A percentile compares a stretch with the other conserved stretches of the same genome.
phyloP scores from a whole-genome alignment of 2,329 filamentous ascomycete genomes.

The Phoma sp. region DNA sequence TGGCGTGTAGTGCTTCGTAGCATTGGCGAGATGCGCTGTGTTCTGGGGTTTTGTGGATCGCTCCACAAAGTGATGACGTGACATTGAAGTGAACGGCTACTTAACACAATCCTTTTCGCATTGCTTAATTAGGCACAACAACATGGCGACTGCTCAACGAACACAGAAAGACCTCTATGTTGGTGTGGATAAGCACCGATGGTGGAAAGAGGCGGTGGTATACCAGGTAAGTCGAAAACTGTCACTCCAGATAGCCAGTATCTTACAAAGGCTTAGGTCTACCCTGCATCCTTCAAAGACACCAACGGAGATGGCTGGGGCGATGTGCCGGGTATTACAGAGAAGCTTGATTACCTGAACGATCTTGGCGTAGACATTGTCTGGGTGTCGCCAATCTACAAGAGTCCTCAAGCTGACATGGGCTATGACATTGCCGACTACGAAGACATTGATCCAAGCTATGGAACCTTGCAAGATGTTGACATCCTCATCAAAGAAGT shows the following conservation, averaged over 20 bases:
- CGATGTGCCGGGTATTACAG: constrained; percentile 64
- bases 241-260: background rate
- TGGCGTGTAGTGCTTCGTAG: background rate
- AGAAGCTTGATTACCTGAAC: constrained; percentile 62
- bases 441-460: constrained; percentile 48
- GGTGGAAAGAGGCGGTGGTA: constrained; percentile 68
- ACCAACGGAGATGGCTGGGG: constrained; percentile 63
- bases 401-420: constrained; percentile 54
- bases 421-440: constrained; percentile 52
- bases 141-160: constrained; percentile 5
- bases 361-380: constrained; percentile 52
- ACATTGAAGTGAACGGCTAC: background rate
- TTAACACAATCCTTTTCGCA: constrained; percentile 1
- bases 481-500: constrained; percentile 47
- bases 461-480: constrained; percentile 49
- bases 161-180: constrained; percentile 35
- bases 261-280: constrained; percentile 50
- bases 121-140: background rate
- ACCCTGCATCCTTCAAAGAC: constrained; percentile 66
- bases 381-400: constrained; percentile 52
- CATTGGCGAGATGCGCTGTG: constrained; percentile 9
- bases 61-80: constrained; percentile 17
- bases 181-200: constrained; percentile 48
- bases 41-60: constrained; percentile 10
- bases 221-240: constrained; percentile 54